Conservation (phyloP, 257 asterid genomes). For the Cynanchum wilfordii region DNA sequence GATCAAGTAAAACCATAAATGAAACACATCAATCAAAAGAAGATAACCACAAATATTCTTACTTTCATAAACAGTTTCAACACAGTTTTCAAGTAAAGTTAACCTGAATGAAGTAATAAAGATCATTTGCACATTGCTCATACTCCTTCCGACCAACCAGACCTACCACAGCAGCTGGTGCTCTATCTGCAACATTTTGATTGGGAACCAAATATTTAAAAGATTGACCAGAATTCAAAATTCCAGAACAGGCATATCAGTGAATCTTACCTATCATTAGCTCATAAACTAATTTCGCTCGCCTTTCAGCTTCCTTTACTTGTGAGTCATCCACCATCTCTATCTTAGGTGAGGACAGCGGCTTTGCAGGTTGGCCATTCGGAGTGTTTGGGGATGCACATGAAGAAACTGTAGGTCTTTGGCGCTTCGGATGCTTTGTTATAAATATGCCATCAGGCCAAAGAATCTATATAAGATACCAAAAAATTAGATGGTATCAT, state of each 20-base stretch:
- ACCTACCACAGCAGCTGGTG: slow-evolving; percentile 85
- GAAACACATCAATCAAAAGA: not conserved
- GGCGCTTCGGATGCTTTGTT: slow-evolving; percentile 87
- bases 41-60: not conserved
- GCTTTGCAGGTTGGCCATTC: slow-evolving; percentile 35
- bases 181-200: slow-evolving; percentile 56
- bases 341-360: slow-evolving; percentile 44
- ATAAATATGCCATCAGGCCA: slow-evolving; percentile 98
- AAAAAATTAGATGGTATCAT: not conserved
- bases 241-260: slow-evolving; percentile 1
- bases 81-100: slow-evolving; percentile 15
- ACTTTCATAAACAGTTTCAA: not conserved
- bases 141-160: slow-evolving; percentile 88
- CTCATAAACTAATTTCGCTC: slow-evolving; percentile 72
- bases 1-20: not conserved
- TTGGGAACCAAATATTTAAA: slow-evolving; percentile 7
- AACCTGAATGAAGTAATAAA: slow-evolving; percentile 94
- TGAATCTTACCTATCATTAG: slow-evolving; percentile 55
- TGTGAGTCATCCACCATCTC: slow-evolving; percentile 59
- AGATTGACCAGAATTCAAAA: not conserved
- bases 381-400: slow-evolving; percentile 38
- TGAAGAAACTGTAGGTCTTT: slow-evolving; percentile 44
- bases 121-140: slow-evolving; percentile 86
- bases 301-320: slow-evolving; percentile 68
- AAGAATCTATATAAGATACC: slow-evolving; percentile 47